These are phyloP conservation scores for Taphrina communis DNA, from an alignment of 1,139 yeast species.

Conservation along the genomic window DNA sequence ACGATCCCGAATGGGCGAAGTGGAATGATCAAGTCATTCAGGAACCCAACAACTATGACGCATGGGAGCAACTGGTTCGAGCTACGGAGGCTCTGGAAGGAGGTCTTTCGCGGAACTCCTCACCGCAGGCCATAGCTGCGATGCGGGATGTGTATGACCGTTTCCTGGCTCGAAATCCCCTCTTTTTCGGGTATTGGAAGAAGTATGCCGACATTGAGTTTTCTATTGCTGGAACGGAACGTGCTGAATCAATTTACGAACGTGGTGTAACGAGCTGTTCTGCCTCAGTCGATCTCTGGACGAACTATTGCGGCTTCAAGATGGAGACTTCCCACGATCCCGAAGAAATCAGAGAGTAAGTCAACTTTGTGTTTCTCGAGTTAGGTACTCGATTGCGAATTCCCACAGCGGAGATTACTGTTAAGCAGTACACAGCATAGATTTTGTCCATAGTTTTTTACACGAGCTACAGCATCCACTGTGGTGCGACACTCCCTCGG, in stretches of 20 bases:
- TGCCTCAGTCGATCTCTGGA: conserved; percentile 73
- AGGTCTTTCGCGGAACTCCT: conserved; percentile 58
- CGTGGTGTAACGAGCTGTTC: conserved; percentile 62
- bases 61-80: conserved; percentile 60
- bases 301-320: conserved; percentile 64
- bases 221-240: conserved; percentile 61
- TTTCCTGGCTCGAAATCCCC: conserved; percentile 69
- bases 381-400: neutral
- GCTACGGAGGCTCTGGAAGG: conserved; percentile 52
- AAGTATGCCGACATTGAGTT: conserved; percentile 73
- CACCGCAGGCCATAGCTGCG: conserved; percentile 54
- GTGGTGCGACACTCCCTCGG: neutral
- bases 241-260: conserved; percentile 61
- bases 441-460: neutral
- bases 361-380: conserved; percentile 8
- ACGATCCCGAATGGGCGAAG: conserved; percentile 40
- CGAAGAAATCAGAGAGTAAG: conserved; percentile 48
- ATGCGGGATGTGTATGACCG: conserved; percentile 62
- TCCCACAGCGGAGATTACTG: conserved; percentile 20
- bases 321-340: conserved; percentile 55
- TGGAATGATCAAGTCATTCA: conserved; percentile 33
- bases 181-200: conserved; percentile 78
- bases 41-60: conserved; percentile 44
- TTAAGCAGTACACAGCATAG: conserved; percentile 6
- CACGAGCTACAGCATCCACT: conserved; percentile 6